phyloP scores from a whole-genome alignment of 441 rosid genomes.

The Adansonia grandidieri region DNA sequence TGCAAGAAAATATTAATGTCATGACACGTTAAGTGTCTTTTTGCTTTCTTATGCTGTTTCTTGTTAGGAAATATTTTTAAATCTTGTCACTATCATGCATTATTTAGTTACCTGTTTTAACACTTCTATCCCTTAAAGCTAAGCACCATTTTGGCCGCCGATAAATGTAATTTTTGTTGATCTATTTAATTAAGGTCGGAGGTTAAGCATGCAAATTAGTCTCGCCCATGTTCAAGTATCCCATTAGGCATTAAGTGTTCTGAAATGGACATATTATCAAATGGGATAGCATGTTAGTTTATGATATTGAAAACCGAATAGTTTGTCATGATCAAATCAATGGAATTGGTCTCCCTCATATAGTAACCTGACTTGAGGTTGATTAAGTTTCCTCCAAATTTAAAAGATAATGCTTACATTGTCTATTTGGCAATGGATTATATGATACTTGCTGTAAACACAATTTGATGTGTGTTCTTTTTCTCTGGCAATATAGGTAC shows the following conservation, averaged over 20 bases:
- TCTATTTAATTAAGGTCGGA: neutral
- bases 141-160: neutral
- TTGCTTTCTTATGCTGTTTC: constrained; percentile 1
- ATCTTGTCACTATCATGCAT: neutral
- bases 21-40: neutral
- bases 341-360: neutral
- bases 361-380: neutral
- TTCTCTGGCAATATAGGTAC: neutral
- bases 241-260: neutral
- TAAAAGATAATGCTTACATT: neutral
- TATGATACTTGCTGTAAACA: neutral
- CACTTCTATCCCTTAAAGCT: neutral
- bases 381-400: constrained; percentile 4
- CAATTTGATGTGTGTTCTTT: neutral
- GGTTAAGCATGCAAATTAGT: constrained; percentile 2
- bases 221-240: neutral
- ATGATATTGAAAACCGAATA: neutral
- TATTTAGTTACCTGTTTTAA: neutral
- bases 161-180: neutral
- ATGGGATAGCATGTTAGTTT: neutral
- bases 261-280: neutral
- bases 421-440: neutral
- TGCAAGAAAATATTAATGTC: neutral
- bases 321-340: neutral
- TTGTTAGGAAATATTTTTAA: neutral